Evolutionary conservation across 495 filamentous ascomycete genomes (phyloP), one percentile per base, ranked within the genome.

Genomic region (Astrocystis sublimbata): DNA sequence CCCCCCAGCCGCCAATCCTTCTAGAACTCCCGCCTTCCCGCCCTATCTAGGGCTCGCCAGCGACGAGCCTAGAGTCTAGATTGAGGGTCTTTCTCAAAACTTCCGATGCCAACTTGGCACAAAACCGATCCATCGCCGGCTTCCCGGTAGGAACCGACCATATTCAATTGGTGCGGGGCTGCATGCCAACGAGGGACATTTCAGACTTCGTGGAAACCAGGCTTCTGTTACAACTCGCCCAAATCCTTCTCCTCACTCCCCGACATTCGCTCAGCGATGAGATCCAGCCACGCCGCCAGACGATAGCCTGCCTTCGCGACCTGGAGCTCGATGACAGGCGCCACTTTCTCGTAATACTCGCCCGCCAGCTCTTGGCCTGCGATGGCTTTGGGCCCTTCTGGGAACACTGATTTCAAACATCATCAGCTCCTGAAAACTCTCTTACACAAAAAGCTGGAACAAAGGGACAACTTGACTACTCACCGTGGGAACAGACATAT

Each of bases 301-400:
- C 89, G 82, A 65, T 87, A 92, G 10, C 90, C 90, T 9, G 85
- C 90, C 69, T 86, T 88, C 2, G 89, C 90, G 66, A 96, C 82
- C 73, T 90, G 85, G 63, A 85, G 62, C 76, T 93, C 85, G 41
- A 94, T 79, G 46, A 89, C 81, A 19, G 81, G 83, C 17, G 82
- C 75, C 13, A 86, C 83, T 17, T 76, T 77, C 46, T 88, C 76
- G 68, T 86, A 89, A 73, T 93, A 93, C 6, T 76, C 74, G 0
- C 79, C 80, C 51, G 79, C 79, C 23, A 91, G 70, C 67, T 91
- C 88, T 65, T 83, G 71, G 6, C 80, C 82, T 2, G 68, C 65
- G 28, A 89, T 81, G 8, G 76, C 81, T 3, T 75, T 68, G 4
- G 78, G 75, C 1, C 84, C 86, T 17, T 79, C 69, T 2, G 84